phyloP scores from a whole-genome alignment of 768 basidiomycete species.

The Leucocoprinus sp. region DNA sequence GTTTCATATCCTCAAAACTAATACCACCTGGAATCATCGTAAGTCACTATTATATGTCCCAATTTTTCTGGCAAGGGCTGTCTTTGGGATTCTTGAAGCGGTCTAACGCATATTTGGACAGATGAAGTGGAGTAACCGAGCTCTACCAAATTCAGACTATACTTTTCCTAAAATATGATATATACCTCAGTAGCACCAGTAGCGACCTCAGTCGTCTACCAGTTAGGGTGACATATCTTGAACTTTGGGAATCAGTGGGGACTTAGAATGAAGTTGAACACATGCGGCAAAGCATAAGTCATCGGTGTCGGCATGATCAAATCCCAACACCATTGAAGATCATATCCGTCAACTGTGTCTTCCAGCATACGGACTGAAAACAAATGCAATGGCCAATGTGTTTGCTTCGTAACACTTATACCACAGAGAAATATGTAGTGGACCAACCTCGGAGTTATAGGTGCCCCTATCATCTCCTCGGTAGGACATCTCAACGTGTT shows the following conservation, averaged over 20 bases:
- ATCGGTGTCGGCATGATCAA: constrained; percentile 2
- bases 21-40: background rate
- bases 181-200: too few relatives aligned
- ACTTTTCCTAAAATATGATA: too few relatives aligned
- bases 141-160: too few relatives aligned
- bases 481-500: too few relatives aligned
- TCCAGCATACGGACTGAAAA: background rate
- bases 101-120: too few relatives aligned
- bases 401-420: too few relatives aligned
- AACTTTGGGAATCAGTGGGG: background rate
- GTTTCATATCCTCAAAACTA: background rate
- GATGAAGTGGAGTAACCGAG: too few relatives aligned
- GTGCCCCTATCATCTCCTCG: too few relatives aligned
- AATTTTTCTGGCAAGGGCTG: background rate
- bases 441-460: too few relatives aligned
- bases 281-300: constrained; percentile 5
- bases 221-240: constrained; percentile 4
- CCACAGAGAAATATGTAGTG: too few relatives aligned
- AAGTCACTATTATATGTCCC: background rate
- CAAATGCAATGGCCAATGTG: background rate
- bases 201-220: too few relatives aligned
- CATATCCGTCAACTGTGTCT: constrained; percentile 1
- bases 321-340: background rate
- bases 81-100: background rate
- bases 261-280: background rate